Percentiles rank a stretch among this genome's conserved stretches.
These are phyloP conservation scores for Globisporangium irregulare DNA, from an alignment of 352 stramenopile species.

Conservation along the genomic window DNA sequence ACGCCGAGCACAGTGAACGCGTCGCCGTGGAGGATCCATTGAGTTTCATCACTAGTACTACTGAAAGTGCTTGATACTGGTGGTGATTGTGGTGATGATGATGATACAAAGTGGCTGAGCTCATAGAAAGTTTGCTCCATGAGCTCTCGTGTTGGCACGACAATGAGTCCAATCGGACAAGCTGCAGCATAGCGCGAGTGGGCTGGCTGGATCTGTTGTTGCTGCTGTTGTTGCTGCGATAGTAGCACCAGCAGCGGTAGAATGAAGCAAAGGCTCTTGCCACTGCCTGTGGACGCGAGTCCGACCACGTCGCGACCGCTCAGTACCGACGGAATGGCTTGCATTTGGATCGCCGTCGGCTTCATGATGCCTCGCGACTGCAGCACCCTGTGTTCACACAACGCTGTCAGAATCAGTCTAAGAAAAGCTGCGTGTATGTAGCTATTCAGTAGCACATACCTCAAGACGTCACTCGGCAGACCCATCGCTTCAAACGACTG, in stretches of 20 bases:
- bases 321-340: constrained; percentile 85
- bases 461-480: constrained; percentile 24
- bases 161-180: constrained; percentile 68
- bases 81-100: neutral
- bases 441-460: constrained; percentile 9
- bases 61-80: neutral
- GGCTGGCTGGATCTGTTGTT: constrained; percentile 38
- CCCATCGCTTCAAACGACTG: constrained; percentile 34
- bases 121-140: constrained; percentile 92
- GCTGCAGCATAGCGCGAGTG: constrained; percentile 42
- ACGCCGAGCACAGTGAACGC: constrained; percentile 34
- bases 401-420: neutral
- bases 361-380: constrained; percentile 53
- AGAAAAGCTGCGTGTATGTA: neutral
- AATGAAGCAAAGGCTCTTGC: constrained; percentile 97
- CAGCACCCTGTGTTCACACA: constrained; percentile 23
- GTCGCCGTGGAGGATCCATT: constrained; percentile 37
- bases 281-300: constrained; percentile 92
- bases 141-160: constrained; percentile 96
- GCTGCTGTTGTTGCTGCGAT: constrained; percentile 11
- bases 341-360: constrained; percentile 97
- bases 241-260: constrained; percentile 83
- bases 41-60: constrained; percentile 10
- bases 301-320: constrained; percentile 90
- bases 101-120: constrained; percentile 33